Percentiles rank a stretch among this genome's conserved stretches.
Evolutionary conservation across 768 basidiomycete genomes (phyloP).

Genomic region (Rhodotorula diobovata): DNA sequence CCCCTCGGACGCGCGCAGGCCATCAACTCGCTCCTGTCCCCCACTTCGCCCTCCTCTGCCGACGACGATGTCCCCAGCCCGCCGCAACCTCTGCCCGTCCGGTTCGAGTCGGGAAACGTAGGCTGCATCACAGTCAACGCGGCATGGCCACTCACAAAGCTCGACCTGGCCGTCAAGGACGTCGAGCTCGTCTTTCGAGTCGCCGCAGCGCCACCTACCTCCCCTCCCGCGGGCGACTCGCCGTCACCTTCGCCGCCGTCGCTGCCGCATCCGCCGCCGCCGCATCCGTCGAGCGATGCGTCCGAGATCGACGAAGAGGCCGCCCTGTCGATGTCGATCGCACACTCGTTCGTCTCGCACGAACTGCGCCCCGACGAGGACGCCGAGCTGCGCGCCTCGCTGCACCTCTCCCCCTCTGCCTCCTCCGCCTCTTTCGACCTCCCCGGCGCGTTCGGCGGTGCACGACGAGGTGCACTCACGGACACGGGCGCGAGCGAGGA

Average conservation of each 20-base stretch:
- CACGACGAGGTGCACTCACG: neutral
- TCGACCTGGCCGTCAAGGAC: constrained; percentile 44
- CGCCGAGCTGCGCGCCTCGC: constrained; percentile 63
- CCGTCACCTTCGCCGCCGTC: constrained; percentile 64
- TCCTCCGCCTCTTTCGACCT: constrained; percentile 47
- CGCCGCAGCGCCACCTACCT: constrained; percentile 46
- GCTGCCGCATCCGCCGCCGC: constrained; percentile 13
- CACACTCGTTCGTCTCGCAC: constrained; percentile 75
- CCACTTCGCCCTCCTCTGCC: constrained; percentile 1
- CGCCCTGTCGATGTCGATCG: constrained; percentile 62
- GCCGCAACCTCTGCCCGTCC: constrained; percentile 71
- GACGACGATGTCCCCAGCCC: constrained; percentile 51
- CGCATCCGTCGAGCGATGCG: too few relatives aligned
- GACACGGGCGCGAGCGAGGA: constrained; percentile 29
- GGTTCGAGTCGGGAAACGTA: constrained; percentile 71
- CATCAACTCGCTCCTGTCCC: constrained; percentile 18
- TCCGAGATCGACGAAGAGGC: constrained; percentile 53
- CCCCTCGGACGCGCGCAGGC: constrained; percentile 3
- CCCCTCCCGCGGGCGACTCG: constrained; percentile 59
- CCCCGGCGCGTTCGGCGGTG: constrained; percentile 31
- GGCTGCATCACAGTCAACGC: constrained; percentile 70
- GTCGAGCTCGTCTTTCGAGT: constrained; percentile 49
- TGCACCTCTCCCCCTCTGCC: constrained; percentile 54
- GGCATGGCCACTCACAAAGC: constrained; percentile 50
- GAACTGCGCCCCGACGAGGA: constrained; percentile 71